phyloP scores from a whole-genome alignment of 1,139 yeast genomes.

The Pneumocystis oryctolagi region DNA sequence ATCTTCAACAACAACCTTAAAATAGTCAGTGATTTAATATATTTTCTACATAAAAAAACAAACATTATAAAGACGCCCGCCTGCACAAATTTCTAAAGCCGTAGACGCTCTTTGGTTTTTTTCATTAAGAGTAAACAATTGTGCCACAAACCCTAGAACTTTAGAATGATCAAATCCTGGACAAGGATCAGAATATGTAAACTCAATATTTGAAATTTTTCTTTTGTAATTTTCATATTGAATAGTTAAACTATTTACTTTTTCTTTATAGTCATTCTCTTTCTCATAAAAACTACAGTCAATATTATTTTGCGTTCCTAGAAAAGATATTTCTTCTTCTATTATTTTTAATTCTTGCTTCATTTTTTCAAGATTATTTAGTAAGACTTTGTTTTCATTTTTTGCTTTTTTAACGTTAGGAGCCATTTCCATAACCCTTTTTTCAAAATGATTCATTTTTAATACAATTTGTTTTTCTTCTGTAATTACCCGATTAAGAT shows the following conservation, averaged over 20 bases:
- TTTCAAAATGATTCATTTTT: slow-evolving; percentile 42
- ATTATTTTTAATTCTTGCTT: slow-evolving; percentile 29
- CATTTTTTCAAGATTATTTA: slow-evolving; percentile 33
- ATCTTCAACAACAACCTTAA: slow-evolving; percentile 58
- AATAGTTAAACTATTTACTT: slow-evolving; percentile 31
- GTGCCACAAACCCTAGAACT: slow-evolving; percentile 85
- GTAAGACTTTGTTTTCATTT: slow-evolving; percentile 34
- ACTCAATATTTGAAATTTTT: slow-evolving; percentile 59
- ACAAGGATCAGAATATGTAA: slow-evolving; percentile 52
- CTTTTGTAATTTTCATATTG: slow-evolving; percentile 47
- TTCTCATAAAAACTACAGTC: slow-evolving; percentile 15
- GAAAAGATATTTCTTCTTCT: slow-evolving; percentile 32
- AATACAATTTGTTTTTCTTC: slow-evolving; percentile 46
- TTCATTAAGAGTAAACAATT: slow-evolving; percentile 52
- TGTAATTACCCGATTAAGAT: slow-evolving; percentile 41
- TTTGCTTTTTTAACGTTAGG: slow-evolving; percentile 43
- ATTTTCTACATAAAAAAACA: not conserved
- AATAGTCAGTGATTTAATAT: not conserved
- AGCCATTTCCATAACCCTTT: slow-evolving; percentile 39
- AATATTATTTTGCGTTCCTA: slow-evolving; percentile 45
- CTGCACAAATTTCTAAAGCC: slow-evolving; percentile 90
- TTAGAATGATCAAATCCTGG: slow-evolving; percentile 44
- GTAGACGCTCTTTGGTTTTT: slow-evolving; percentile 48
- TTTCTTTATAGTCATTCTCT: slow-evolving; percentile 19
- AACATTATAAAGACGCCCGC: slow-evolving; percentile 69